phyloP scores from a whole-genome alignment of 73 alveolate species.

The Paramecium sonneborni region DNA sequence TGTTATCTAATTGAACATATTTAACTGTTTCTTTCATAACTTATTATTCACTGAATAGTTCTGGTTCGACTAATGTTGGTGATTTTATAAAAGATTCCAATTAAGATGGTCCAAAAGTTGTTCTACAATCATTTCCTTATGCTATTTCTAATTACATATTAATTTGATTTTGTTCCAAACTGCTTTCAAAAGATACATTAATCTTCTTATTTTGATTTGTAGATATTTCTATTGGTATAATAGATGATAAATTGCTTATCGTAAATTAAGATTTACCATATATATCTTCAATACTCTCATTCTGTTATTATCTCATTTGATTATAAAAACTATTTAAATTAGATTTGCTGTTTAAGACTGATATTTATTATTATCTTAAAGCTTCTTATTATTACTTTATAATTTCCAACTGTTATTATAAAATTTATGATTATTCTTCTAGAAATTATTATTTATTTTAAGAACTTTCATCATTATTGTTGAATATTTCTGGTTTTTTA shows the following conservation, averaged over 20 bases:
- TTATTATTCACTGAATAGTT: not conserved
- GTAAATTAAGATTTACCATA: not conserved
- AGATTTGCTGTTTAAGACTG: not conserved
- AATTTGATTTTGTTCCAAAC: not conserved
- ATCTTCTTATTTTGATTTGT: not conserved
- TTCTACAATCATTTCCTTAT: constrained; percentile 39
- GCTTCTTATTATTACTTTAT: not conserved
- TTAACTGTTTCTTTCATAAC: not conserved
- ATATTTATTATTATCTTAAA: not conserved
- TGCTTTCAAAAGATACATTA: constrained; percentile 40
- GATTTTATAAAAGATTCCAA: constrained; percentile 15
- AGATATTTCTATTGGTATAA: not conserved
- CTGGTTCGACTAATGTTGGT: not conserved
- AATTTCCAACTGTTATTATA: constrained; percentile 3
- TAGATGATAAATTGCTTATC: constrained; percentile 38
- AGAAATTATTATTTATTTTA: not conserved
- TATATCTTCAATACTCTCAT: constrained; percentile 15
- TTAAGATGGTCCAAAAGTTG: constrained; percentile 36
- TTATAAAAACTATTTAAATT: not conserved
- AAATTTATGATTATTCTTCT: not conserved
- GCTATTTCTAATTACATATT: not conserved
- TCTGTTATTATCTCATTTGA: not conserved
- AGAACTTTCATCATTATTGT: not conserved
- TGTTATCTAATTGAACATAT: not conserved
- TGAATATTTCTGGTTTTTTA: not conserved